phyloP scores from a whole-genome alignment of 176 grass and related monocot species.

The Metroxylon sagu region DNA sequence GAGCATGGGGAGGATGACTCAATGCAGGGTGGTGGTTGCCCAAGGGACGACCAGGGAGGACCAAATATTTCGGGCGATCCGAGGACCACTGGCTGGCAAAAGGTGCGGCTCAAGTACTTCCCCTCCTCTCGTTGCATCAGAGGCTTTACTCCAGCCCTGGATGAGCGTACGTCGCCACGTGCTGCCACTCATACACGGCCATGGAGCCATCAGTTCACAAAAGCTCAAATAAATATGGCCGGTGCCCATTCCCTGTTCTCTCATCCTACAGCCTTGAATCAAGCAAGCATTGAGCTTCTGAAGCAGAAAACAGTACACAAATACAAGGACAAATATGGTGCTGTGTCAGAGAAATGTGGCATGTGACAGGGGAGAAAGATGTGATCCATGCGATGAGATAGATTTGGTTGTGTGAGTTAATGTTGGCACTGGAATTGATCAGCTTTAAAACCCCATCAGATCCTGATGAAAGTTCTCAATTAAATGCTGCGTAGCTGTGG shows the following conservation, averaged over 20 bases:
- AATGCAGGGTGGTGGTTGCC: no score
- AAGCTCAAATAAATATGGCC: no score
- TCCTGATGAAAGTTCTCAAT: not conserved
- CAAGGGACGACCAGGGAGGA: not conserved
- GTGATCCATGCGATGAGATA: no score
- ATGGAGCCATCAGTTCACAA: no score
- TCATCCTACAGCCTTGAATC: no score
- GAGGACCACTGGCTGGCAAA: constrained; percentile 1
- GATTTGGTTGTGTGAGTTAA: not conserved
- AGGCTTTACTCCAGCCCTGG: not conserved
- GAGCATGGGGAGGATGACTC: not conserved
- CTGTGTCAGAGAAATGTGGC: no score
- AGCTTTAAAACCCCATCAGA: not conserved
- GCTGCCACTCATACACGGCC: no score
- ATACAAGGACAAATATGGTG: no score
- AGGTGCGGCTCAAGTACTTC: not conserved
- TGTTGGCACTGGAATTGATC: not conserved
- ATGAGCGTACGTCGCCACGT: not conserved
- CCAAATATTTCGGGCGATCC: not conserved
- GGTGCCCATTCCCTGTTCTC: no score
- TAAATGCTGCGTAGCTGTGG: not conserved
- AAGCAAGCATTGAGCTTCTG: no score
- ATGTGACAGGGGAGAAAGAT: no score
- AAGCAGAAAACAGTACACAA: no score
- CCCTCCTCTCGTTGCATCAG: not conserved